Base-by-base conservation (phyloP, 306 rosid genomes). In the Herpetospermum pedunculosum region DNA sequence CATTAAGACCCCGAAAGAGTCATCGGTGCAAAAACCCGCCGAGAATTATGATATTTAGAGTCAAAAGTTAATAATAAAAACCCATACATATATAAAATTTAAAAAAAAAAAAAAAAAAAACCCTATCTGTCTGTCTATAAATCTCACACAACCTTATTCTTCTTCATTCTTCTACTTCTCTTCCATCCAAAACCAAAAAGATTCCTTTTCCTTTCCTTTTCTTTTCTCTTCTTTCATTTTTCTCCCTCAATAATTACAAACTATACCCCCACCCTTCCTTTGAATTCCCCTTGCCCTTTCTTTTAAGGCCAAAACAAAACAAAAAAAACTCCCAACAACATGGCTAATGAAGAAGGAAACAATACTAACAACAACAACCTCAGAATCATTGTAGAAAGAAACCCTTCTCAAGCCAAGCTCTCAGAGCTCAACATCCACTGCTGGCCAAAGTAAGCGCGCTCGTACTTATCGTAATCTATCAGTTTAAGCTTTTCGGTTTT, bases 371-470 rank as follows among this genome's bases (percentile, higher is more conserved):
- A 38, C 81, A 89, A 25, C 80, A 44, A 79, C 80, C 90, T 84
- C n/a, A 80, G 79, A 84, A 91, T 94, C 74, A 77, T 41, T 16
- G 89, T 91, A 29, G 99, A 94, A 72, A 88, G 85, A 77, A 94
- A 83, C 77, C 97, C 99, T 78, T 75, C 97, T 1, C 82, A 94
- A 60, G 78, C 96, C 77, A 92, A 90, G 70, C 79, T 94, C 6
- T 77, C 82, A 15, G 88, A 87, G 80, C 52, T 91, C 75, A 90
- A 94, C 84, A 88, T 94, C 91, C 89, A 87, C 85, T 82, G 91
- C 43, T 94, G 99, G 99, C 99, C 97, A 76, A 91, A 94, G 99
- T 94, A 87, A 70, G 84, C 6, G 25, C 21, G 8, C 4, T n/a
- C n/a, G n/a, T n/a, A n/a, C n/a, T n/a, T 3, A 1, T 6, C 6